Evolutionary conservation across 1,284 basidiomycete species (phyloP), one percentile per base, ranked within the genome.

Genomic region (Baeospora myosura): DNA sequence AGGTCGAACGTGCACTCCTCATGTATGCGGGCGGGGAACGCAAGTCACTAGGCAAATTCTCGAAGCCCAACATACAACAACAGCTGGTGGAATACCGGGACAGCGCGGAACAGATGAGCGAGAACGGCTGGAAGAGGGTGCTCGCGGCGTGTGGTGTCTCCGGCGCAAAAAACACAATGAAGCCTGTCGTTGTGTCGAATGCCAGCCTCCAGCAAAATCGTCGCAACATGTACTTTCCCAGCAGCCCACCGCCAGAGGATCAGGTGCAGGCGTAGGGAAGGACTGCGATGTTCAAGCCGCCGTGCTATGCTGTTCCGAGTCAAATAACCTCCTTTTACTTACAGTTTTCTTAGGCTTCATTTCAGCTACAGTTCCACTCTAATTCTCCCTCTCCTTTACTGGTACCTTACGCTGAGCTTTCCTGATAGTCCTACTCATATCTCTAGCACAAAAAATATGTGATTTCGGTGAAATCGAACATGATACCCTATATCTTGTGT

Each of bases 1-100:
- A 49, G 48, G 35, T 44, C 26, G 45, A 51, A 40, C 46, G 43
- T 17, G 51, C 44, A 24, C 47, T 48, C 17, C 17, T 11, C 11
- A 22, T 38, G 36, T 38, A 38, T 22, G n/a, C 8, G n/a, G n/a
- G n/a, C n/a, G 26, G 26, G 8, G n/a, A 8, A 8, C 8, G 8
- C 26, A n/a, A 29, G n/a, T n/a, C 26, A 8, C 8, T 29, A 8
- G 26, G 26, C n/a, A 29, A 8, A 8, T 29, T 29, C n/a, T 29
- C 26, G 26, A 8, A 8, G 8, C 8, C 8, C n/a, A 29, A 8
- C 8, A 8, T 29, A 8, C 8, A n/a, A 8, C n/a, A 8, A 8
- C 8, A 8, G 8, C 8, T 29, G 8, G n/a, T n/a, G 8, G 26
- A 29, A 8, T 29, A 29, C 26, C 8, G 8, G 8, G 26, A 29